Percentiles rank a stretch among this genome's conserved stretches.
Conservation (phyloP, 352 stramenopile genomes). For the Globisporangium carolinianum region DNA sequence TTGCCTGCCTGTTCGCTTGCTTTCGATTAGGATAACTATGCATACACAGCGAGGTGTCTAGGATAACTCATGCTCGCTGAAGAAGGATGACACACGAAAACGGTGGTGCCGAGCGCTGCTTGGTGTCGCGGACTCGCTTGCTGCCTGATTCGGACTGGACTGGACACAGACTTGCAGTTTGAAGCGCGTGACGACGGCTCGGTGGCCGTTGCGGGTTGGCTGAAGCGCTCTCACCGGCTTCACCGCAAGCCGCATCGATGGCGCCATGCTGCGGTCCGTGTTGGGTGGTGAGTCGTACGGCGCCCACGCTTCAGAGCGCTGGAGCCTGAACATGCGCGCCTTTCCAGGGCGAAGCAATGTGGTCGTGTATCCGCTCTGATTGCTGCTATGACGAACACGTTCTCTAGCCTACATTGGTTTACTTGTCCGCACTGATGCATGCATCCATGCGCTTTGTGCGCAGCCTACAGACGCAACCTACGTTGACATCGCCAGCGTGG, state of each 20-base stretch:
- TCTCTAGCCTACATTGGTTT: background rate
- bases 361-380: background rate
- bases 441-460: too few species aligned
- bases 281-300: too few species aligned
- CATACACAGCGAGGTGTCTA: too few species aligned
- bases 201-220: background rate
- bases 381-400: background rate
- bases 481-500: too few species aligned
- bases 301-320: background rate
- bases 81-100: too few species aligned
- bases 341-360: slow-evolving; percentile 12
- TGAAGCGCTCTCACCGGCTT: background rate
- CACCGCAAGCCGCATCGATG: background rate
- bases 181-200: background rate
- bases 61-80: too few species aligned
- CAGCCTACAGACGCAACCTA: too few species aligned
- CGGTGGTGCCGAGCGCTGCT: background rate
- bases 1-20: too few species aligned
- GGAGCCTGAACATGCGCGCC: slow-evolving; percentile 1
- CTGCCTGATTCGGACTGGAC: too few species aligned
- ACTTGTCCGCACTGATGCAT: background rate
- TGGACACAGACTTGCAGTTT: background rate
- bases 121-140: background rate
- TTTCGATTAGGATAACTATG: too few species aligned
- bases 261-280: background rate